phyloP scores from a whole-genome alignment of 2,329 filamentous ascomycete genomes.

The Passalora sequoiae region DNA sequence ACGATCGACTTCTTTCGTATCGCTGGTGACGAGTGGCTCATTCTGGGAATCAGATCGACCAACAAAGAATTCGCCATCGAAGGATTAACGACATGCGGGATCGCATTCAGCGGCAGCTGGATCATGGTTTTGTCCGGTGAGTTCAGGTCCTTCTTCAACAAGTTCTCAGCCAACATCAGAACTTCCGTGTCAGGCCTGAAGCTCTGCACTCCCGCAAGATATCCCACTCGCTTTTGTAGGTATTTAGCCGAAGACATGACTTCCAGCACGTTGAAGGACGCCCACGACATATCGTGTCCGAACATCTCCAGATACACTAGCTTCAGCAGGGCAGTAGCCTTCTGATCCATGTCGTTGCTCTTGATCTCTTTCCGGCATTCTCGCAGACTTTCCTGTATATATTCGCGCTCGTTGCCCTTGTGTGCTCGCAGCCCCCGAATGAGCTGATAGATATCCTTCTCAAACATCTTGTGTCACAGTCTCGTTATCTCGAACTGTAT shows the following conservation, averaged over 20 bases:
- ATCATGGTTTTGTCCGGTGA: conserved; percentile 70
- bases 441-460: conserved; percentile 98
- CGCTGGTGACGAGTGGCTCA: conserved; percentile 77
- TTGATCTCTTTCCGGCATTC: conserved; percentile 93
- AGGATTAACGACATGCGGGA: conserved; percentile 92
- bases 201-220: conserved; percentile 91
- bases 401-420: conserved; percentile 91
- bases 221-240: conserved; percentile 90
- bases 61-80: conserved; percentile 87
- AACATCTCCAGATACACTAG: conserved; percentile 98
- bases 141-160: conserved; percentile 89
- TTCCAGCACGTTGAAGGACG: conserved; percentile 94
- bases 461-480: conserved; percentile 63
- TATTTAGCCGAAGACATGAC: conserved; percentile 98
- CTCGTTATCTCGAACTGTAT: neutral
- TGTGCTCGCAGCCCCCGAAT: conserved; percentile 92
- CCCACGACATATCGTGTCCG: conserved; percentile 99
- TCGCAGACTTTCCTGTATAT: conserved; percentile 86
- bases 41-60: conserved; percentile 75
- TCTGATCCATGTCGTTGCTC: conserved; percentile 93
- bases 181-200: conserved; percentile 95
- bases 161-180: conserved; percentile 92
- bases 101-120: conserved; percentile 75
- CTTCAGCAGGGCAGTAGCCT: conserved; percentile 92
- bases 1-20: conserved; percentile 96